phyloP scores from a whole-genome alignment of 2,329 filamentous ascomycete genomes.

The Hypoxylon sp. region DNA sequence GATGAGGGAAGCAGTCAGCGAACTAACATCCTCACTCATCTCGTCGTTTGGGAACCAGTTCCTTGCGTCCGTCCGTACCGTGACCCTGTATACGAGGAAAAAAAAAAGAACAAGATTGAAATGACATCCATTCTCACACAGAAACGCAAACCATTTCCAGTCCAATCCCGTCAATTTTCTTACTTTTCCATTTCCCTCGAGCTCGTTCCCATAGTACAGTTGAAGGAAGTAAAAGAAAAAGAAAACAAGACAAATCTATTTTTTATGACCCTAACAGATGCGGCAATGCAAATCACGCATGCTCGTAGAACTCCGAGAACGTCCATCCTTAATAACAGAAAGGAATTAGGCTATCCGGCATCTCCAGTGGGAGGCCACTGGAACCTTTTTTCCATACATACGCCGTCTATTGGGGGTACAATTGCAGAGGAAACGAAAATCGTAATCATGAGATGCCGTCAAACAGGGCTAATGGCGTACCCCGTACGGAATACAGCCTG shows the following conservation, averaged over 20 bases:
- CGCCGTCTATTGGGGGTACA: conserved; percentile 30
- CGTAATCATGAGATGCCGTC: conserved; percentile 35
- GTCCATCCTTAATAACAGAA: conserved; percentile 27
- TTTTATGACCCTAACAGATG: conserved; percentile 28
- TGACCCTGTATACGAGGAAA: conserved; percentile 34
- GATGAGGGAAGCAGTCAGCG: background rate
- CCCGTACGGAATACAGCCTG: conserved; percentile 39
- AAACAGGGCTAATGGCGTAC: conserved; percentile 25
- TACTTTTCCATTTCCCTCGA: conserved; percentile 29
- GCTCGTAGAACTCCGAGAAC: conserved; percentile 38
- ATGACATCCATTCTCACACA: conserved; percentile 37
- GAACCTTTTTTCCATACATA: conserved; percentile 19
- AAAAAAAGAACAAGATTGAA: conserved; percentile 29
- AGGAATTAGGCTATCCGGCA: conserved; percentile 28
- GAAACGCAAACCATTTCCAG: conserved; percentile 34
- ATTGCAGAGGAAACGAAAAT: conserved; percentile 33
- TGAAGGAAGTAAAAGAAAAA: background rate
- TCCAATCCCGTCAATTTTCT: conserved; percentile 22
- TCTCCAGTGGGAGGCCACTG: conserved; percentile 19
- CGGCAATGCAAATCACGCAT: conserved; percentile 38
- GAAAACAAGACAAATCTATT: conserved; percentile 22
- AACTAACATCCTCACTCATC: conserved; percentile 12
- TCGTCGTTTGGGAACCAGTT: conserved; percentile 19
- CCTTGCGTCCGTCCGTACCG: conserved; percentile 23
- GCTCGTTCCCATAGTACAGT: conserved; percentile 24